Conservation (phyloP, 192 early-diverging fungal species). For the Powellomyces hirtus region DNA sequence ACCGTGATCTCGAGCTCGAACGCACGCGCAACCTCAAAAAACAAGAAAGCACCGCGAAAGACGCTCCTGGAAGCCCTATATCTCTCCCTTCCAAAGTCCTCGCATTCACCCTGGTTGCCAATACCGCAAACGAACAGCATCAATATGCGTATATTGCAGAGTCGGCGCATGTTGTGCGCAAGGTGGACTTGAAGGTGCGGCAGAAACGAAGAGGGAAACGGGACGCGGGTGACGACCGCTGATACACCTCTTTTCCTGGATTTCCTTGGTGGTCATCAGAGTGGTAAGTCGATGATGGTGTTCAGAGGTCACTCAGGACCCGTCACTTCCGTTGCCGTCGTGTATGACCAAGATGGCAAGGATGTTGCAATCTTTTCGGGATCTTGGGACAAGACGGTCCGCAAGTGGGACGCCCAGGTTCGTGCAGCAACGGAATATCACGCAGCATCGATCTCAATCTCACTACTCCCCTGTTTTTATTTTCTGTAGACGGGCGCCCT, state of each 20-base stretch:
- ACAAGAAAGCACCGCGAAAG: constrained; percentile 31
- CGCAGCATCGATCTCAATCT: background rate
- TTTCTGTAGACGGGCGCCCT: background rate
- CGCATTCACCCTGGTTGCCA: constrained; percentile 36
- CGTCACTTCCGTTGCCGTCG: constrained; percentile 48
- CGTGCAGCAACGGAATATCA: too few relatives aligned
- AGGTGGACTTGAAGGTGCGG: constrained; percentile 65
- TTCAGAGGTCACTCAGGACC: constrained; percentile 58
- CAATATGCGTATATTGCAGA: constrained; percentile 67
- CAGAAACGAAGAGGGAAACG: too few relatives aligned
- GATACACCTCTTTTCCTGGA: too few relatives aligned
- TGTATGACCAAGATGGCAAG: constrained; percentile 13
- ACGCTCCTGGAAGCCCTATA: constrained; percentile 60
- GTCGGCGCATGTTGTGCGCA: constrained; percentile 67
- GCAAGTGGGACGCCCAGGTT: constrained; percentile 78
- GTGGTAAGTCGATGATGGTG: constrained; percentile 26
- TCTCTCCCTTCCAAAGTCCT: constrained; percentile 65
- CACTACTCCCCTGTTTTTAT: constrained; percentile 2
- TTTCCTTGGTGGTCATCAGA: too few relatives aligned
- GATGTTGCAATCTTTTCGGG: constrained; percentile 74
- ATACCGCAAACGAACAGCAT: background rate
- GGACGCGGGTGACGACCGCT: too few relatives aligned
- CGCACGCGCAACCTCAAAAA: constrained; percentile 51
- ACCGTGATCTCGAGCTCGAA: constrained; percentile 61
- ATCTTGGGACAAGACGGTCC: constrained; percentile 93